A percentile compares a stretch with the other conserved stretches of the same genome.
Conservation (phyloP, 192 early-diverging fungal genomes). For the Coemansia sp. region DNA sequence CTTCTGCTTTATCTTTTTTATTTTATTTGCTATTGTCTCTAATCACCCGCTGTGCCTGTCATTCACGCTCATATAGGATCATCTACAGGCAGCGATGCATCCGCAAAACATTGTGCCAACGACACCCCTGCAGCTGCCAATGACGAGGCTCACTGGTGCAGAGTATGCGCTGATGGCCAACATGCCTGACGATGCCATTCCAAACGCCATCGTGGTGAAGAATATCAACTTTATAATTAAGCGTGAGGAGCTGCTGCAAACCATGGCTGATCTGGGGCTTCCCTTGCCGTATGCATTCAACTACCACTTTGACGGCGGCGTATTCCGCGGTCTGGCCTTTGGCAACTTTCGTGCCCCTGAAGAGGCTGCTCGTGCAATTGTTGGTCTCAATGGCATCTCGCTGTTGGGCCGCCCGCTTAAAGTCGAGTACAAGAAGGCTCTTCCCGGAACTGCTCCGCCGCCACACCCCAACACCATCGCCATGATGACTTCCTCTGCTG, state of each 20-base stretch:
- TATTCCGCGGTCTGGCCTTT: conserved; percentile 82
- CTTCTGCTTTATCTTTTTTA: not conserved
- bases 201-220: conserved; percentile 81
- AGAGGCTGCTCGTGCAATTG: conserved; percentile 71
- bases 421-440: conserved; percentile 80
- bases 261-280: conserved; percentile 68
- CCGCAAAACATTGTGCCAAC: conserved; percentile 47
- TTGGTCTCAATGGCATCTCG: conserved; percentile 71
- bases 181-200: conserved; percentile 63
- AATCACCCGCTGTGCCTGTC: not conserved
- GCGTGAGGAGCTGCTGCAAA: conserved; percentile 72
- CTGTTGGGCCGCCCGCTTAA: conserved; percentile 73
- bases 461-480: conserved; percentile 61
- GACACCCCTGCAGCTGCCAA: conserved; percentile 44
- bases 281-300: conserved; percentile 81
- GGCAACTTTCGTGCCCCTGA: conserved; percentile 79
- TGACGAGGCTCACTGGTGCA: conserved; percentile 45
- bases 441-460: conserved; percentile 63
- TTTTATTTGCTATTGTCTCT: not conserved
- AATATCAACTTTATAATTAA: conserved; percentile 83
- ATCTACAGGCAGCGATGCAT: conserved; percentile 54
- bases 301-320: conserved; percentile 80
- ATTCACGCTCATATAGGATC: conserved; percentile 36
- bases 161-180: conserved; percentile 58
- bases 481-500: conserved; percentile 47